Base-by-base conservation (phyloP, 441 rosid species). In the Erodium moschatum region DNA sequence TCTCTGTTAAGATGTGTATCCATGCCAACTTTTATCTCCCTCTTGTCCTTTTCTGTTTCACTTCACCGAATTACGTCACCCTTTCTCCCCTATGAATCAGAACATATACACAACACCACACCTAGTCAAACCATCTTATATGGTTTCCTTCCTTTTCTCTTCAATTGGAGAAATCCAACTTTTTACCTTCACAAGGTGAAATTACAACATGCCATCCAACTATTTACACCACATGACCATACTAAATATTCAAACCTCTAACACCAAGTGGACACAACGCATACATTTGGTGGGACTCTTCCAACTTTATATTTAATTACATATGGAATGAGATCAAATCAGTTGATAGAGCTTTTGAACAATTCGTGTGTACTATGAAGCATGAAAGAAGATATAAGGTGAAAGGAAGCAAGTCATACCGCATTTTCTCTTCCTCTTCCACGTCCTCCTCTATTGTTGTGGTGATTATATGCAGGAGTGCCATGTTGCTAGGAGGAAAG, bases 341-440 rank as follows among this genome's bases (percentile, higher is more conserved):
- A 44, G 61, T 24, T 12, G 7, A 54, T 15, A 54, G 61, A 54
- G 21, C 50, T 54, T 54, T 5, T 6, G 20, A 54, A 1, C 5
- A 52, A 52, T 52, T 15, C 5, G n/a, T 54, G 61, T 54, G 61
- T 54, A 54, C 19, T 18, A 54, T 54, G 9, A 54, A 15, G 19
- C 61, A 54, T 16, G 21, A 54, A 15, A 71, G 46, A 10, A n/a
- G 44, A 21, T 67, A 16, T 54, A 15, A 54, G 21, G 61, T 54
- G 61, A 20, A 54, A 15, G 24, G 20, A 54, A 16, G 21, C 20
- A 54, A 16, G 9, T 16, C 61, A 54, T 63, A 67, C 71, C 63
- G 38, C 64, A 33, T 67, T 67, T 67, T 31, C 68, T 48, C 50
- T 46, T 67, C 66, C 67, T 24, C 52, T 42, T 33, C 35, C 62